These are phyloP conservation scores for Penicillium corylophilum DNA, from an alignment of 2,329 filamentous ascomycete species.

Conservation along the genomic window DNA sequence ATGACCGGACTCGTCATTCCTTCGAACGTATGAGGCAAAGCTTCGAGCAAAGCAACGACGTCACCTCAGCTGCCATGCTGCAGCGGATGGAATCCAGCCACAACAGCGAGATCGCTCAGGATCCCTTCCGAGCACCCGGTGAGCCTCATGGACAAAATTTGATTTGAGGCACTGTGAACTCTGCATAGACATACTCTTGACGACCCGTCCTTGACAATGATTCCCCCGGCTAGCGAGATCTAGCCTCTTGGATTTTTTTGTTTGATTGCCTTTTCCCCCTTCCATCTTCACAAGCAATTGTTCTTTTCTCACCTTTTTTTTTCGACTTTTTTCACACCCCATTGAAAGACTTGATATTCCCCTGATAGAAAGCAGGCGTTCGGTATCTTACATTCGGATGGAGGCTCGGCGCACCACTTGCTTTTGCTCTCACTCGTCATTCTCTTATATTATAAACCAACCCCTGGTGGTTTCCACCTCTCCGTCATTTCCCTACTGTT, in stretches of 20 bases:
- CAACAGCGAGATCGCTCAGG: constrained; percentile 30
- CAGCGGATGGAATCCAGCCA: constrained; percentile 74
- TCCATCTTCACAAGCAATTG: constrained; percentile 25
- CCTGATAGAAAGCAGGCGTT: constrained; percentile 42
- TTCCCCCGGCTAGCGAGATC: constrained; percentile 30
- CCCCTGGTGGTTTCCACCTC: constrained; percentile 10
- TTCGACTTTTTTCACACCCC: constrained; percentile 18
- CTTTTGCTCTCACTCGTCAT: constrained; percentile 15
- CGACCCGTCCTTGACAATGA: constrained; percentile 27
- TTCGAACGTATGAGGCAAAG: constrained; percentile 82
- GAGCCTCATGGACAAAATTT: constrained; percentile 32
- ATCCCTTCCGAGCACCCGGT: constrained; percentile 34
- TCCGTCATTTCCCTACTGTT: constrained; percentile 15
- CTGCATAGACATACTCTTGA: constrained; percentile 31
- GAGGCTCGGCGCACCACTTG: constrained; percentile 34
- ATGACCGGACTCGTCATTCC: constrained; percentile 79
- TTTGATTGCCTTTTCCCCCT: constrained; percentile 15
- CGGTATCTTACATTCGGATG: constrained; percentile 32
- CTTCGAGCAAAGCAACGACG: constrained; percentile 85
- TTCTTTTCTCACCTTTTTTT: constrained; percentile 27
- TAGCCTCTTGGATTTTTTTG: constrained; percentile 22
- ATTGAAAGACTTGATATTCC: constrained; percentile 34
- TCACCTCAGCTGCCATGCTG: constrained; percentile 84
- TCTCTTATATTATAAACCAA: constrained; percentile 6
- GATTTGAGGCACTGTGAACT: constrained; percentile 26